These are phyloP conservation scores for Agaricus sinodeliciosus DNA, from an alignment of 768 basidiomycete species.

Conservation along the genomic window DNA sequence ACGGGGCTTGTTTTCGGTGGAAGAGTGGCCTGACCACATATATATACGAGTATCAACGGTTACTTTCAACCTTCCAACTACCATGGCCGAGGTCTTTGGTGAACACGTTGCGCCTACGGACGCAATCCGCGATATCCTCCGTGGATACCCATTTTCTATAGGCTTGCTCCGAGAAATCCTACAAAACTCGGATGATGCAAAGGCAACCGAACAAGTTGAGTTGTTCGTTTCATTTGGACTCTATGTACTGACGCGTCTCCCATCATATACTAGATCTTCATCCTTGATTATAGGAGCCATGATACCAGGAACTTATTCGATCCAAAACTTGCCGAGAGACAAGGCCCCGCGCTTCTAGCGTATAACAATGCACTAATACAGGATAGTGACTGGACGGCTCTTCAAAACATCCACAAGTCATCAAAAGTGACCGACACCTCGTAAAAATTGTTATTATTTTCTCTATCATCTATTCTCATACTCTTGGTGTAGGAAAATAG, in stretches of 20 bases:
- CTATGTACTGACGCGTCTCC: neutral
- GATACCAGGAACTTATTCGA: conserved; percentile 14
- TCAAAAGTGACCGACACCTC: conserved; percentile 17
- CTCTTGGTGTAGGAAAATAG: conserved; percentile 16
- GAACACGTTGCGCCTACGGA: conserved; percentile 17
- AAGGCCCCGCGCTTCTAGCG: conserved; percentile 33
- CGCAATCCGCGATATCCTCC: conserved; percentile 24
- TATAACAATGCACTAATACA: conserved; percentile 28
- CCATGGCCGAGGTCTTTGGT: conserved; percentile 14
- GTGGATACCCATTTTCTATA: conserved; percentile 30
- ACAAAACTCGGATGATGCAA: conserved; percentile 36
- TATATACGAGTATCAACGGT: neutral
- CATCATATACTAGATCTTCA: conserved; percentile 16
- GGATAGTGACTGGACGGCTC: conserved; percentile 30
- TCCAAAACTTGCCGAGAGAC: conserved; percentile 20
- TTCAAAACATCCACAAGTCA: conserved; percentile 29
- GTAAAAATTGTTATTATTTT: conserved; percentile 6
- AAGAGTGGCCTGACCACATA: neutral
- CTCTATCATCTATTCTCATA: neutral
- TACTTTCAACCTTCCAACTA: neutral
- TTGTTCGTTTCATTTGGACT: neutral
- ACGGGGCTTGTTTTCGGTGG: too few species aligned
- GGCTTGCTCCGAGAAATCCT: conserved; percentile 32
- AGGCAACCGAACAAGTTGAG: conserved; percentile 26
- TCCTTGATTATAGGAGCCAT: conserved; percentile 27